Base-by-base conservation (phyloP, 2,329 filamentous ascomycete species). In the Cryphonectria nitschkei region DNA sequence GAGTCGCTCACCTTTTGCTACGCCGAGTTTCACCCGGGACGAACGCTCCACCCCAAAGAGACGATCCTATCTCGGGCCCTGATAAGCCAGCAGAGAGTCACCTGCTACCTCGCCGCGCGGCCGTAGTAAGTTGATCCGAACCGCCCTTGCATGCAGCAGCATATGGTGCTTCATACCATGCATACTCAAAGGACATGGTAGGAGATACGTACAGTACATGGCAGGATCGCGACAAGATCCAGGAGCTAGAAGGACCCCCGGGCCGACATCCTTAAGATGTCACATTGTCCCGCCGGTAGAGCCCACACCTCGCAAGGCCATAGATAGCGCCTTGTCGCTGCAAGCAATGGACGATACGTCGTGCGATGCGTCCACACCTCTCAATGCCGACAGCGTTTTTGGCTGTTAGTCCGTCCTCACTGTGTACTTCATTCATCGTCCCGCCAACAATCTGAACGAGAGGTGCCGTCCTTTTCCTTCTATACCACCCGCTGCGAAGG, bases 81-180 rank as follows among this genome's bases (percentile, higher is more conserved):
- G 54, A 58, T 58, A 58, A 58, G 54, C 54, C 54, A 29, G 11
- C 26, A 58, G 26, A 29, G 29, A 32, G 54, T 58, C 54, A 58
- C 54, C 54, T 58, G 54, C 54, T 32, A 32, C 54, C 26, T 58
- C 54, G 54, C 54, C 54, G 54, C 54, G 26, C 52, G 52, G 52
- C 52, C 52, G 26, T 13, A 29, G 13, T 26, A 56, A 3, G 22
- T 50, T 50, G 22, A n/a, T 50, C 22, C 26, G 13, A 56, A 26
- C 26, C 5, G 26, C 9, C 52, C n/a, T 54, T 14, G n/a, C 22
- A 54, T 29, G 26, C 26, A 26, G n/a, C 9, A 54, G n/a, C n/a
- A 29, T 32, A 56, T 32, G 26, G n/a, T 54, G 50, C 50, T 29
- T 26, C 26, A 26, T 2, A 58, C 37, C 14, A 34, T 19, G 19